Evolutionary conservation across 371 early-diverging fungal species (phyloP), one percentile per base, ranked within the genome.

Genomic region (Mucor velutinosus): DNA sequence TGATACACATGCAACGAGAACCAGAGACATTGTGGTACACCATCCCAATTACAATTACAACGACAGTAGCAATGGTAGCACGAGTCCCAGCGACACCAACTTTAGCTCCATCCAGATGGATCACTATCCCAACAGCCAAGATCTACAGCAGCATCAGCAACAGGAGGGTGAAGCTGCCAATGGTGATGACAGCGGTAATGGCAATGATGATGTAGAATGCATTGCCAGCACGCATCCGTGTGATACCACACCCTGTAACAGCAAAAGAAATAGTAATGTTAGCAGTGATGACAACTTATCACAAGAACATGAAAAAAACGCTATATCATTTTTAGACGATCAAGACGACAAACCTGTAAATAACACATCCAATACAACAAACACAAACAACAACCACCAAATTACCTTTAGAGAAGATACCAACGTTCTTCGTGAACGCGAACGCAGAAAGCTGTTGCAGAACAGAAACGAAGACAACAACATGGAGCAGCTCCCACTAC

Each of bases 321-420:
- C 25, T 17, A 17, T 37, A 14, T 32, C 55, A 10, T 25, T 55
- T 15, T 25, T 27, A 6, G 21, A 35, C 1, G 12, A 7, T 19
- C 43, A 43, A 43, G 33, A 27, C 21, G 51, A 23, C 51, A 51
- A 51, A 25, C 29, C 55, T 39, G 41, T 29, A 6, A 33, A 14
- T 12, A 59, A 64, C 21, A 37, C 30, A 17, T 62, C 30, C 8
- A 62, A 47, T 21, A 37, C 41, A 23, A 63, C 29, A 21, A 58
- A 45, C n/a, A 62, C 21, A 21, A 57, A 64, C 15, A 59, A 45
- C 27, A 53, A 69, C n/a, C 73, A 69, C 7, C 73, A 73, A 58
- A 72, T 73, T 19, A 73, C 73, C 0, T 73, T 73, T 60, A 58
- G 66, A n/a, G 69, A 65, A 63, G 73, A 73, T 60, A 73, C 73